Evolutionary conservation across 768 basidiomycete species (phyloP).

Genomic region (Pulveroboletus ravenelii): DNA sequence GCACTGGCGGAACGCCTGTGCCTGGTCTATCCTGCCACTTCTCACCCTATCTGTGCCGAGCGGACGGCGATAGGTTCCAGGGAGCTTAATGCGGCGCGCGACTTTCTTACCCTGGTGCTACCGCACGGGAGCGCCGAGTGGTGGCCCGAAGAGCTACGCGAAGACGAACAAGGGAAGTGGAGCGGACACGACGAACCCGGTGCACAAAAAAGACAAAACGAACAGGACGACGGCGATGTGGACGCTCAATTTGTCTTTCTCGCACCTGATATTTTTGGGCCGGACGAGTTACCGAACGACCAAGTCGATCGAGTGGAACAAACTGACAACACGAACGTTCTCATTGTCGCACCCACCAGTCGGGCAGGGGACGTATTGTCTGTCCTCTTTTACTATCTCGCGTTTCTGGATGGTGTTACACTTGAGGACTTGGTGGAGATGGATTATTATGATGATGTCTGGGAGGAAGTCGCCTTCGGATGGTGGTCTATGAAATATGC

Average conservation of each 20-base stretch:
- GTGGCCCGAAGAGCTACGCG: not conserved
- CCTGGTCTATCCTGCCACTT: not conserved
- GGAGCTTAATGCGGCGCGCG: conserved; percentile 39
- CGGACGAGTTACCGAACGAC: not conserved
- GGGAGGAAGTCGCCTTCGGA: not conserved
- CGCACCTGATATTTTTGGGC: not conserved
- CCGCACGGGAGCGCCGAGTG: conserved; percentile 23
- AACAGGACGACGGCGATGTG: not conserved
- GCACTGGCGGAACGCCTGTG: not conserved
- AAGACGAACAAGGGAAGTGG: not conserved
- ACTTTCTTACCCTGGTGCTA: conserved; percentile 40
- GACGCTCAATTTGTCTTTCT: conserved; percentile 2
- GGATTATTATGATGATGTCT: conserved; percentile 1
- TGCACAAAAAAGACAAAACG: not conserved
- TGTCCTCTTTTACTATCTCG: conserved; percentile 12
- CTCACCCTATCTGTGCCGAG: not conserved
- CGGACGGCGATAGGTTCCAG: conserved; percentile 25
- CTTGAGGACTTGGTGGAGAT: not conserved
- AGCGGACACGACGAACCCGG: too few relatives aligned
- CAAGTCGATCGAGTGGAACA: not conserved
- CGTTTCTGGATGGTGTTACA: conserved; percentile 4
- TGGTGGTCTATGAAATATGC: not conserved
- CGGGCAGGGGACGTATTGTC: conserved; percentile 10
- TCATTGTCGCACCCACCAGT: conserved; percentile 11
- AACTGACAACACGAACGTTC: not conserved